phyloP scores from a whole-genome alignment of 768 basidiomycete genomes.

The Amanita fuliginea region DNA sequence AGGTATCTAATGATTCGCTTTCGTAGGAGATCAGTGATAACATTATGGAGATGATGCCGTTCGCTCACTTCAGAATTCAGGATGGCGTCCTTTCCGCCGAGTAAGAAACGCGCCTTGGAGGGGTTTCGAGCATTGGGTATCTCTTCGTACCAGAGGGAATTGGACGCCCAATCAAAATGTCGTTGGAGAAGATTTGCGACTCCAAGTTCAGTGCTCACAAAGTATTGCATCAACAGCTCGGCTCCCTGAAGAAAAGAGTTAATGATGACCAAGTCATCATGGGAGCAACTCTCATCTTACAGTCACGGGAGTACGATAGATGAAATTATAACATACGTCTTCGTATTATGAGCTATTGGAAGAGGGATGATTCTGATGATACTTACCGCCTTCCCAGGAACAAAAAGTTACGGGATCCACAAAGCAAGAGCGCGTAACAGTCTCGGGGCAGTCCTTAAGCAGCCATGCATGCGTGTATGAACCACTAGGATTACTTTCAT shows the following conservation, averaged over 20 bases:
- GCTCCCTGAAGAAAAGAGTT: conserved; percentile 40
- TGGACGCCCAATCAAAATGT: conserved; percentile 79
- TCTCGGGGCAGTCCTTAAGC: conserved; percentile 61
- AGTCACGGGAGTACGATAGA: conserved; percentile 59
- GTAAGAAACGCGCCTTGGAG: conserved; percentile 54
- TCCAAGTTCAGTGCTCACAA: conserved; percentile 81
- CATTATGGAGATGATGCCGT: background rate
- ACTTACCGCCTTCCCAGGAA: conserved; percentile 86
- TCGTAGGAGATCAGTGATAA: background rate
- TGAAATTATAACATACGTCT: conserved; percentile 89
- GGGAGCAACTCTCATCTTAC: conserved; percentile 25
- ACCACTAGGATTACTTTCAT: conserved; percentile 32
- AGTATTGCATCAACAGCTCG: conserved; percentile 77
- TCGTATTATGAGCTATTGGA: conserved; percentile 4
- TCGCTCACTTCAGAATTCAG: conserved; percentile 53
- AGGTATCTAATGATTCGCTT: conserved; percentile 71
- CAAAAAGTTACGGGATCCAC: conserved; percentile 89
- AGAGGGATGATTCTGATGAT: background rate
- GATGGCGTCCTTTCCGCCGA: conserved; percentile 80
- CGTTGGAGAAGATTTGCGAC: conserved; percentile 77
- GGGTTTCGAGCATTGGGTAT: conserved; percentile 72
- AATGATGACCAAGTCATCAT: conserved; percentile 4
- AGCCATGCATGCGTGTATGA: conserved; percentile 86
- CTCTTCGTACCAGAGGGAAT: conserved; percentile 85
- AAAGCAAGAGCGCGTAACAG: conserved; percentile 72